A percentile compares a stretch with the other conserved stretches of the same genome.
phyloP scores from a whole-genome alignment of 2,329 filamentous ascomycete genomes.

The Bipolaris cookei region DNA sequence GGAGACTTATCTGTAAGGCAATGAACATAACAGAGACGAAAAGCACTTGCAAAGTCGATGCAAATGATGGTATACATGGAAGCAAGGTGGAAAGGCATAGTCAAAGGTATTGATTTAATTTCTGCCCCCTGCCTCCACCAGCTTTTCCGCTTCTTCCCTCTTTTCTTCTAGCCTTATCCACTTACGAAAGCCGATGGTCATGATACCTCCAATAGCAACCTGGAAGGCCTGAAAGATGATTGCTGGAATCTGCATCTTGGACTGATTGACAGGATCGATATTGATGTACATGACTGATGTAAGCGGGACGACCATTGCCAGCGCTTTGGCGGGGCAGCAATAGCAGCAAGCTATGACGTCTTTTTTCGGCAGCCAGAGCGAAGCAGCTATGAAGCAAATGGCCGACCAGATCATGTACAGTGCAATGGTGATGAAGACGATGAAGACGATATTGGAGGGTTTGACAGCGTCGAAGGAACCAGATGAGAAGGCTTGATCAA shows the following conservation, averaged over 20 bases:
- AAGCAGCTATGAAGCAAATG: conserved; percentile 64
- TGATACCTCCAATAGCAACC: conserved; percentile 50
- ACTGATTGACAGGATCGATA: conserved; percentile 60
- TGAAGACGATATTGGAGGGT: conserved; percentile 67
- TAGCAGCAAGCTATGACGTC: conserved; percentile 75
- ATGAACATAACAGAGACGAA: no score
- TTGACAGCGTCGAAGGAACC: conserved; percentile 66
- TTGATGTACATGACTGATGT: conserved; percentile 71
- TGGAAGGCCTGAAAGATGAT: conserved; percentile 62
- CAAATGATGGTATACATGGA: background rate
- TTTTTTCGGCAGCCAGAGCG: conserved; percentile 62
- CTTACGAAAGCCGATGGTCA: conserved; percentile 52
- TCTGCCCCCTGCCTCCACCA: conserved; percentile 12
- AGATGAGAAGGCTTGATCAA: conserved; percentile 69
- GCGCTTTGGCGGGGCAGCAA: conserved; percentile 75
- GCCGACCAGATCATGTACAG: conserved; percentile 68
- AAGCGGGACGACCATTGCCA: conserved; percentile 71
- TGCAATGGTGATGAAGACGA: conserved; percentile 70
- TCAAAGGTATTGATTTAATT: conserved; percentile 4
- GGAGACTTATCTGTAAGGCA: no score
- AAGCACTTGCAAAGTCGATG: background rate
- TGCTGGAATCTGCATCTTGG: conserved; percentile 68
- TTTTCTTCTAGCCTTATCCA: conserved; percentile 64
- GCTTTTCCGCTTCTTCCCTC: conserved; percentile 39
- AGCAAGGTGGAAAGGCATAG: no score